Base-by-base conservation (phyloP, 768 basidiomycete genomes). In the Tubosaeta sp. region DNA sequence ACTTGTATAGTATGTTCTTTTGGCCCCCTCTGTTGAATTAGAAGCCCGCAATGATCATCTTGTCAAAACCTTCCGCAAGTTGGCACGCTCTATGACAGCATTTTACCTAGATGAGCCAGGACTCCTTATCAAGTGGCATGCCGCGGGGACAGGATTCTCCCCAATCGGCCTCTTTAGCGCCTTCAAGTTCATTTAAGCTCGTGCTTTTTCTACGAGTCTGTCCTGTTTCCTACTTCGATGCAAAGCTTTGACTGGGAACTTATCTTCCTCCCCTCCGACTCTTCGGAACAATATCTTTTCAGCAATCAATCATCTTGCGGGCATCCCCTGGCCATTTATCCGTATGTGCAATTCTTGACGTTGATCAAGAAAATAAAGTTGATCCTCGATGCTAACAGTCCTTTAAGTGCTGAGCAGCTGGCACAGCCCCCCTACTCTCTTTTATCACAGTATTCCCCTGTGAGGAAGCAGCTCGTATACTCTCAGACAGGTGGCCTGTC, bases 371-470 rank as follows among this genome's bases (percentile, higher is more conserved):
- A 30, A 30, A n/a, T n/a, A 21, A 27, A 31, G 12, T 39, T 57
- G 49, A 63, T 16, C 6, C n/a, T 22, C 1, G 1, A 19, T 48
- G 32, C 10, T 7, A 4, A 36, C 29, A 59, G 60, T 35, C 32
- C 24, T 14, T 16, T 21, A 1, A 32, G 6, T 29, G 11, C 3
- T 12, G 31, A 47, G n/a, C n/a, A n/a, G n/a, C n/a, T n/a, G n/a
- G n/a, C n/a, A 29, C 44, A 36, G 7, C 6, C 22, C 1, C 30
- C 19, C n/a, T 8, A 32, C 5, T n/a, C n/a, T n/a, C n/a, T n/a
- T n/a, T n/a, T n/a, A n/a, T n/a, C n/a, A n/a, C n/a, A n/a, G n/a
- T n/a, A n/a, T n/a, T n/a, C n/a, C n/a, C n/a, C n/a, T n/a, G n/a
- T n/a, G n/a, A n/a, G n/a, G n/a, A n/a, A 38, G 13, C 18, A 10